Evolutionary conservation across 1,284 basidiomycete genomes (phyloP).

Genomic region (Naganishia albida): DNA sequence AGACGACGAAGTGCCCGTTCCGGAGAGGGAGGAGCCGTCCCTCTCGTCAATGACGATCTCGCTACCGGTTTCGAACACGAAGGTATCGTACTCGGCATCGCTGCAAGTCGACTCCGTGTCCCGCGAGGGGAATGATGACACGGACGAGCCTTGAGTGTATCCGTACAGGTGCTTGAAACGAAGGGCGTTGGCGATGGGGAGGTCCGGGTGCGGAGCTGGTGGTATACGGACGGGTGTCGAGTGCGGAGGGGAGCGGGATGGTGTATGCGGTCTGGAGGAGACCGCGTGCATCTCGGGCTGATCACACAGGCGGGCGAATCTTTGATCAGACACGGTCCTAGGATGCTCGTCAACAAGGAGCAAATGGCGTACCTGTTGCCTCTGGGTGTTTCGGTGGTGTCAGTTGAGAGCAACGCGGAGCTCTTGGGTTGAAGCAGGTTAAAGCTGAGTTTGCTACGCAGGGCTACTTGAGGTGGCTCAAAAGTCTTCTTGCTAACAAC

Average conservation of each 20-base stretch:
- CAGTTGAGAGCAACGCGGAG: too few species aligned
- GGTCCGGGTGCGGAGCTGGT: background rate
- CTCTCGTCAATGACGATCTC: slow-evolving; percentile 2
- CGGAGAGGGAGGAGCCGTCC: background rate
- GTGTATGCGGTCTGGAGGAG: background rate
- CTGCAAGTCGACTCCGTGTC: background rate
- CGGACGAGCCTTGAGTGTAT: background rate
- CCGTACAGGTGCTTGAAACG: slow-evolving; percentile 25
- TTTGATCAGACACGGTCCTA: background rate
- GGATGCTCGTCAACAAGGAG: background rate
- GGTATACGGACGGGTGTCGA: slow-evolving; percentile 4
- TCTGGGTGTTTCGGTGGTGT: too few species aligned
- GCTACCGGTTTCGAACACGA: slow-evolving; percentile 1
- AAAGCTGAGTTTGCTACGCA: too few species aligned
- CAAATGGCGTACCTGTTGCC: background rate
- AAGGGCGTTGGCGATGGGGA: slow-evolving; percentile 9
- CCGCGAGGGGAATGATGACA: background rate
- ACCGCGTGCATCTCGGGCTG: slow-evolving; percentile 1
- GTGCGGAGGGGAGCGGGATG: background rate
- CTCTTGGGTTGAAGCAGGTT: too few species aligned
- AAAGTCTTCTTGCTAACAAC: too few species aligned
- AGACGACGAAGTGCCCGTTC: too few species aligned
- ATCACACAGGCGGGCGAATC: too few species aligned
- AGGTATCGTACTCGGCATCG: slow-evolving; percentile 1
- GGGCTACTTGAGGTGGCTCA: too few species aligned